These are phyloP conservation scores for Sugiyamaella boreocaroliniensis DNA, from an alignment of 805 yeast genomes.

Conservation along the genomic window DNA sequence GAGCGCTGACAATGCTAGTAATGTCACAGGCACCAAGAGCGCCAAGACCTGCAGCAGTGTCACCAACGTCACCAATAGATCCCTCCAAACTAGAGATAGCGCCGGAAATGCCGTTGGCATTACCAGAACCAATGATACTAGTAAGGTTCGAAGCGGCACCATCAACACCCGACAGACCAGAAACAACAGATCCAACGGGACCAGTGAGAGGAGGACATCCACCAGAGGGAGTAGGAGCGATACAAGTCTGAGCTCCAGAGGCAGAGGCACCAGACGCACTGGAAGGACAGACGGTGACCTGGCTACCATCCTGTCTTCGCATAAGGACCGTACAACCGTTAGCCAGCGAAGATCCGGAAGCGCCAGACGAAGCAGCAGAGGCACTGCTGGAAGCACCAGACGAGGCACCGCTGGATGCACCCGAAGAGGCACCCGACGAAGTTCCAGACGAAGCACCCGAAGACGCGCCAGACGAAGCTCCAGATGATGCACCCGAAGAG, in stretches of 20 bases:
- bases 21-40: conserved; percentile 1
- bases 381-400: too few relatives aligned
- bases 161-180: not conserved
- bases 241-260: not conserved
- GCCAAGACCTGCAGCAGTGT: not conserved
- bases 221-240: conserved; percentile 2
- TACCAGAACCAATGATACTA: not conserved
- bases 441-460: too few relatives aligned
- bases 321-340: too few relatives aligned
- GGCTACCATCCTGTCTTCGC: too few relatives aligned
- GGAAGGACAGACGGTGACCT: too few relatives aligned
- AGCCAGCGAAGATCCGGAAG: too few relatives aligned
- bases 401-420: too few relatives aligned
- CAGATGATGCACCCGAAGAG: too few relatives aligned
- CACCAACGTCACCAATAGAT: not conserved
- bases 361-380: too few relatives aligned
- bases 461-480: too few relatives aligned
- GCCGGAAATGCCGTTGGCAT: not conserved
- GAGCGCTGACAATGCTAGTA: not conserved
- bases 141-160: not conserved
- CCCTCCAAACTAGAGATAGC: not conserved
- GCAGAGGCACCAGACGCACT: too few relatives aligned
- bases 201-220: conserved; percentile 5
- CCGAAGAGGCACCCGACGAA: too few relatives aligned
- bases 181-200: not conserved